These are phyloP conservation scores for Ustilago tritici DNA, from an alignment of 1,284 basidiomycete species.

Conservation along the genomic window DNA sequence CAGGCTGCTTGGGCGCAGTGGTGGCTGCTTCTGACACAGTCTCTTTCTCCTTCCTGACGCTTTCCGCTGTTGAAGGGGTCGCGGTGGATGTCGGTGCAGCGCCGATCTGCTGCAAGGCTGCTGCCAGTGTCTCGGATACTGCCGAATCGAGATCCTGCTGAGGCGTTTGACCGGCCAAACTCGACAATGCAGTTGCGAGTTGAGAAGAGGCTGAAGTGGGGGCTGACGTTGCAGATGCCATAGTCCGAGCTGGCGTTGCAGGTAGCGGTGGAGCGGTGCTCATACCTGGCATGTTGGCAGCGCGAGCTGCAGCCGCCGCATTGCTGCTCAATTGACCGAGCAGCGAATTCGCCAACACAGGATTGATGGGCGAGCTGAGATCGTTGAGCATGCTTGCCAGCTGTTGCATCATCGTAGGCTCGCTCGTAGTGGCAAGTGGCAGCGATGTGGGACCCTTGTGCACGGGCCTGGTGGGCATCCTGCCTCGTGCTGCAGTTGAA, in stretches of 20 bases:
- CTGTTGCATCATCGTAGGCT: constrained; percentile 57
- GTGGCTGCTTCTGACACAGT: constrained; percentile 1
- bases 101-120: constrained; percentile 58
- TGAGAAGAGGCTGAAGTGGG: constrained; percentile 25
- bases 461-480: constrained; percentile 18
- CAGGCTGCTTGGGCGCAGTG: constrained; percentile 12
- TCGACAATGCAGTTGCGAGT: constrained; percentile 51
- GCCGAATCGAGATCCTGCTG: constrained; percentile 60
- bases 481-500: constrained; percentile 16
- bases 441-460: constrained; percentile 41
- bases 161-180: constrained; percentile 22
- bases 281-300: constrained; percentile 32
- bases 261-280: constrained; percentile 21
- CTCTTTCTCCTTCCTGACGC: constrained; percentile 8
- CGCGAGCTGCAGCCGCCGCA: constrained; percentile 41
- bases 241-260: constrained; percentile 17
- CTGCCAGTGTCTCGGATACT: constrained; percentile 59
- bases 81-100: constrained; percentile 17
- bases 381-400: constrained; percentile 53
- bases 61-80: constrained; percentile 2
- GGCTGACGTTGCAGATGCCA: constrained; percentile 11
- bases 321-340: constrained; percentile 50
- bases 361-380: constrained; percentile 47
- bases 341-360: constrained; percentile 46
- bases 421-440: constrained; percentile 38